Evolutionary conservation across 495 filamentous ascomycete genomes (phyloP), one percentile per base, ranked within the genome.

Genomic region (Podospora tetraspora): DNA sequence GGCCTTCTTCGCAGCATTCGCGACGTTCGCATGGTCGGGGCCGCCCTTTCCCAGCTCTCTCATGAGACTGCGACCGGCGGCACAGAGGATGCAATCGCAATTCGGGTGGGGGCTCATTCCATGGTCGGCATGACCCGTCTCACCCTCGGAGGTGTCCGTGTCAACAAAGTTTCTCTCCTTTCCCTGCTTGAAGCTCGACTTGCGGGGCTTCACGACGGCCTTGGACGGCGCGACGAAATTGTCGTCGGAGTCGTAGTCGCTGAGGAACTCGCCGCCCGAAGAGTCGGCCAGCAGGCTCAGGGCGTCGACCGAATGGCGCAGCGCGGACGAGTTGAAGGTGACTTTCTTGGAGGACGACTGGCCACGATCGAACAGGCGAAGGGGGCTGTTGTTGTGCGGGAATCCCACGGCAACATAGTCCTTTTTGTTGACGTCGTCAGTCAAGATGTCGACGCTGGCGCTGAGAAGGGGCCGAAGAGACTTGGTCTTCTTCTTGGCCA

Each of bases 391-490:
- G 11, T 52, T 57, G 21, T 72, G 74, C 11, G 81, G 81, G 52
- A 77, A 78, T 5, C 75, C 75, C n/a, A 83, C 22, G 1, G 72
- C 71, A 32, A 82, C 37, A 9, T 69, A 69, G 30, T 83, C 81
- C 19, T 73, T 70, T 34, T 75, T 70, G 10, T 70, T 71, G 32
- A 78, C 76, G 34, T 82, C 79, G 62, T 83, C 78, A 11, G 80
- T 80, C 16, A 75, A 62, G 8, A 83, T 57, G 29, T 78, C 74
- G 19, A 80, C n/a, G 21, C 22, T 59, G 59, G 27, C 52, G 9
- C 68, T 69, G 56, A 79, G 68, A 23, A 79, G 70, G 22, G 60
- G 61, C 4, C 70, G 73, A 23, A 22, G 56, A 16, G 30, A 52
- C 64, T 72, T 76, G 21, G 64, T 71, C 23, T 59, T 66, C 11